Base-by-base conservation (phyloP, 1,139 yeast genomes). In the Diutina ranongensis region DNA sequence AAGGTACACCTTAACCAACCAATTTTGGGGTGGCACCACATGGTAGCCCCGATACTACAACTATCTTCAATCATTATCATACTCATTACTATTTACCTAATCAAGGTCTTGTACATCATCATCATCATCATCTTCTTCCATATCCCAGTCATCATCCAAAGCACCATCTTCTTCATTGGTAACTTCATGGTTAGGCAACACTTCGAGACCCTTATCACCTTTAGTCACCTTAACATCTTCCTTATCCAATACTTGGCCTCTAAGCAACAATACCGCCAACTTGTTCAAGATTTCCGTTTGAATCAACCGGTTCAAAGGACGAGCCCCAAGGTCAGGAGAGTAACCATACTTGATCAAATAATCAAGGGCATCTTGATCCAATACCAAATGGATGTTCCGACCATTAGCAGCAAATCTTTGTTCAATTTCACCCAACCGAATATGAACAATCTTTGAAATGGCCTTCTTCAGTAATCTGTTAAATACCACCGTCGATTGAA, bases 261-360 rank as follows among this genome's bases (percentile, higher is more conserved):
- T 83, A 54, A 92, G 74, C 49, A 92, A 75, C 64, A 83, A 74
- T n/a, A 92, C 76, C 1, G 99, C 98, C 65, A 92, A 71, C 56
- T 73, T 80, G 65, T 92, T 92, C 62, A 92, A 78, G 28, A 92
- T 73, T 62, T 88, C 94, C 52, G 74, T 78, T 64, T 92, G 97
- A 52, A 92, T 88, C 55, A 92, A 75, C 58, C 98, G 79, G 73
- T 92, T 94, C 66, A 92, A 75, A 50, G 99, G 99, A 63, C 99
- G 78, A 2, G 99, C 98, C 65, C 99, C 98, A 62, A 92, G 72
- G 62, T 88, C 95, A 46, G 84, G 75, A 25, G 95, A 87, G 67
- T 89, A 92, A 44, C 99, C 98, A 57, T 88, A 71, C 55, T 74
- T 72, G 55, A 89, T 78, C 53, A 92, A 71, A 70, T 83, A 92